A percentile compares a stretch with the other conserved stretches of the same genome.
These are phyloP conservation scores for Stipa capillata DNA, from an alignment of 176 grass and related monocot genomes.

Conservation along the genomic window DNA sequence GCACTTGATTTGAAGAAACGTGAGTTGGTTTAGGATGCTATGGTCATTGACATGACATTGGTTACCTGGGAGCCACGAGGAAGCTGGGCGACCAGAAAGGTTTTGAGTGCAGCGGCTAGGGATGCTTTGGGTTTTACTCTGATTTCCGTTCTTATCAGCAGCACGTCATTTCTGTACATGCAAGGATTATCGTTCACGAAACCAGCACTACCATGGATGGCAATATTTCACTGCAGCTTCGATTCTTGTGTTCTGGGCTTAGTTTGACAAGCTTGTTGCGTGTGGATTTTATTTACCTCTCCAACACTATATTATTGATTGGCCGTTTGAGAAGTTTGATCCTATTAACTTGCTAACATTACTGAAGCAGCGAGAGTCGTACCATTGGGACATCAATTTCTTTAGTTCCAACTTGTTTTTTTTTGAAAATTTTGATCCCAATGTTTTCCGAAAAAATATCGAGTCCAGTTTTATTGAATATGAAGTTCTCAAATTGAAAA, in stretches of 20 bases:
- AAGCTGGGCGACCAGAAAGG: background rate
- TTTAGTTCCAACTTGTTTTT: background rate
- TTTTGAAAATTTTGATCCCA: too few relatives aligned
- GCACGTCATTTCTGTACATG: constrained; percentile 8
- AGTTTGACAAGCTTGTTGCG: too few relatives aligned
- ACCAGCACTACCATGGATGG: background rate
- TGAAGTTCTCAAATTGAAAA: too few relatives aligned
- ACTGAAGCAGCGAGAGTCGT: background rate
- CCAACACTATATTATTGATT: too few relatives aligned
- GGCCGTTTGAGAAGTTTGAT: too few relatives aligned
- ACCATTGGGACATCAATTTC: background rate
- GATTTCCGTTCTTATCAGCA: background rate
- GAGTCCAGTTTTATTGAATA: too few relatives aligned
- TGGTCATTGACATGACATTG: background rate
- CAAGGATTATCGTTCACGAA: background rate
- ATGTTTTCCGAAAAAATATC: too few relatives aligned
- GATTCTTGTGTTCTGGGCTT: background rate
- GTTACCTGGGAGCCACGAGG: background rate
- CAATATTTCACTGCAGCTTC: background rate
- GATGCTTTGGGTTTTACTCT: background rate
- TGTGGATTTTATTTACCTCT: too few relatives aligned
- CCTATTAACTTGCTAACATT: too few relatives aligned
- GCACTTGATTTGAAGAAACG: background rate
- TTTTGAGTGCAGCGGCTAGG: background rate
- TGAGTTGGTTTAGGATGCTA: background rate